Conservation (phyloP, 768 basidiomycete genomes). For the Amyloporia xantha region DNA sequence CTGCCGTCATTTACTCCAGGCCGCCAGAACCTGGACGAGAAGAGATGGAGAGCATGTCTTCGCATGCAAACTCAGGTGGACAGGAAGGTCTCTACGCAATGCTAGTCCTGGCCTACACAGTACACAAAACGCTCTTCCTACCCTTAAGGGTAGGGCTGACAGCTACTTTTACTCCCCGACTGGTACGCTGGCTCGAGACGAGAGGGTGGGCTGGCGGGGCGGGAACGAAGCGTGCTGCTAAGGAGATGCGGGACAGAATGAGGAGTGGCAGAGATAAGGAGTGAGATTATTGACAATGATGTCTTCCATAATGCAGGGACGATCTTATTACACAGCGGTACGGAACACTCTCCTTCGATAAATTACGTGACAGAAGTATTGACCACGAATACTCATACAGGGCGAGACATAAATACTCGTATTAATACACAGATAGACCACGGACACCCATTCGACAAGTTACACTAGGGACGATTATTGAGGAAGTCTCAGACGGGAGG, state of each 20-base stretch:
- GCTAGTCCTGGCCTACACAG: conserved; percentile 85
- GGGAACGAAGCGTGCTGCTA: conserved; percentile 61
- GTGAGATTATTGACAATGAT: background rate
- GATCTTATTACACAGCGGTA: too few species aligned
- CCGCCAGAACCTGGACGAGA: conserved; percentile 64
- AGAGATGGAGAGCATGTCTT: conserved; percentile 43
- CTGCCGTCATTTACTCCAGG: conserved; percentile 39
- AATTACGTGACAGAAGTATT: too few species aligned
- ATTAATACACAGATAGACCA: background rate
- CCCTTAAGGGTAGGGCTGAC: conserved; percentile 88
- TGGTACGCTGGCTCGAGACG: conserved; percentile 80
- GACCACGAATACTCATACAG: too few species aligned
- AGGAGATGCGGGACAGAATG: conserved; percentile 32
- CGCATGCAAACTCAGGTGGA: conserved; percentile 30
- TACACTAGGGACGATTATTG: background rate
- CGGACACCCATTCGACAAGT: background rate
- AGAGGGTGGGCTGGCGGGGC: conserved; percentile 77
- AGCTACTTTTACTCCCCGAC: conserved; percentile 72
- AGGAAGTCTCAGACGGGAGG: conserved; percentile 12
- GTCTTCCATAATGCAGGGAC: too few species aligned
- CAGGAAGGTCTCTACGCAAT: conserved; percentile 86
- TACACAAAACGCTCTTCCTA: conserved; percentile 92
- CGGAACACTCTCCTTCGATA: too few species aligned
- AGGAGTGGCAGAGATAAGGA: conserved; percentile 19
- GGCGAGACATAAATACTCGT: too few species aligned